These are phyloP conservation scores for Penicillium hordei DNA, from an alignment of 2,329 filamentous ascomycete genomes.

Conservation along the genomic window DNA sequence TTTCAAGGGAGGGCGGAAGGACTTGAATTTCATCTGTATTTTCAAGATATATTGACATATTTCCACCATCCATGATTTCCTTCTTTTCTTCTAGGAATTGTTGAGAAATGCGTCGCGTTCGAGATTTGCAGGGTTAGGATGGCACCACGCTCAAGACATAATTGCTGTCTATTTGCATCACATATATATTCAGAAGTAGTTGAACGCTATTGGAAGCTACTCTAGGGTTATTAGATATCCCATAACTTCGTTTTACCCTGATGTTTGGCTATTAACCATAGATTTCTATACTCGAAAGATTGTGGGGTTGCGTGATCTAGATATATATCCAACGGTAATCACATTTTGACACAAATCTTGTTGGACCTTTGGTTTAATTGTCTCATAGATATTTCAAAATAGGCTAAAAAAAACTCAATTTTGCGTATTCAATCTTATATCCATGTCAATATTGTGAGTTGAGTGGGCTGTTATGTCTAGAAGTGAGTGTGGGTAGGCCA, in stretches of 20 bases:
- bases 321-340: background rate
- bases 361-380: background rate
- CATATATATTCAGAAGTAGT: background rate
- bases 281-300: too few species aligned
- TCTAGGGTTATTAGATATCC: too few species aligned
- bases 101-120: background rate
- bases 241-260: background rate
- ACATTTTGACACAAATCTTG: background rate
- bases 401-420: background rate
- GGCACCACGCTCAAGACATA: background rate
- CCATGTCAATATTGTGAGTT: background rate
- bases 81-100: too few species aligned
- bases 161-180: background rate
- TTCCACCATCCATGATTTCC: background rate
- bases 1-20: background rate
- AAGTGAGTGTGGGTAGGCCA: slow-evolving; percentile 6
- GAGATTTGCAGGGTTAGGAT: background rate
- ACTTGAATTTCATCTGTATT: background rate
- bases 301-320: background rate
- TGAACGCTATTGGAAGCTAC: background rate
- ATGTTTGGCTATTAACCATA: background rate
- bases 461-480: background rate
- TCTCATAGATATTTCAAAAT: background rate
- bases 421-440: background rate
- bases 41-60: background rate